These are phyloP conservation scores for Lablab purpureus DNA, from an alignment of 306 rosid genomes.

Conservation along the genomic window DNA sequence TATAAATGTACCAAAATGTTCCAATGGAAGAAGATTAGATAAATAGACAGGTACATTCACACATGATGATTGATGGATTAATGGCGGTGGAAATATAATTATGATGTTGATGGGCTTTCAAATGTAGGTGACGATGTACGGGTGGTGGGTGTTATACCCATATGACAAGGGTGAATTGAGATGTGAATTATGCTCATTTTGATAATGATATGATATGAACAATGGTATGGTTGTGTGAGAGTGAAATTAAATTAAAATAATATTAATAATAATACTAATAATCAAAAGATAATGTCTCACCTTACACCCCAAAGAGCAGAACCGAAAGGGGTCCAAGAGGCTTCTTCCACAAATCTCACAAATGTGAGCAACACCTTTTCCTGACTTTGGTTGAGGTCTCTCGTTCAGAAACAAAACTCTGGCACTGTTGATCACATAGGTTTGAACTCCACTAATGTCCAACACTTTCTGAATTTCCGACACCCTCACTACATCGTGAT, in stretches of 20 bases:
- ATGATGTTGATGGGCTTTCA: constrained; percentile 56
- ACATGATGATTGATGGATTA: constrained; percentile 22
- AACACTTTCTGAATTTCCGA: constrained; percentile 75
- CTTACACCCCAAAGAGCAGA: constrained; percentile 98
- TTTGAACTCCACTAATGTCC: constrained; percentile 89
- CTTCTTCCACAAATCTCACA: constrained; percentile 93
- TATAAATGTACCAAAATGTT: constrained; percentile 33
- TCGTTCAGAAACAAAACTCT: constrained; percentile 90
- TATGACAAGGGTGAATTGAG: constrained; percentile 52
- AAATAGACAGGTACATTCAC: background rate
- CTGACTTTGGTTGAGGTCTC: constrained; percentile 93
- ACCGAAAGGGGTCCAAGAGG: constrained; percentile 89
- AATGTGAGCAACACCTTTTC: constrained; percentile 77
- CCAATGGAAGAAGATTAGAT: constrained; percentile 25
- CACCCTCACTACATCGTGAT: constrained; percentile 94
- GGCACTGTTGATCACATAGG: constrained; percentile 94
- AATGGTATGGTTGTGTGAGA: constrained; percentile 16
- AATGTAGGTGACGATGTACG: constrained; percentile 72
- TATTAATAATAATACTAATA: background rate
- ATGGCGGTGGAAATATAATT: constrained; percentile 46
- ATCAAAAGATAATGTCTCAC: constrained; percentile 53
- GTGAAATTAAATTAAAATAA: background rate
- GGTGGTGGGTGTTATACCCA: constrained; percentile 66
- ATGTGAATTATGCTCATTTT: constrained; percentile 52
- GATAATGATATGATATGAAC: constrained; percentile 49